Percentiles rank a stretch among this genome's conserved stretches.
Conservation (phyloP, 176 grass and related monocot genomes). For the Rhynchospora pubera region DNA sequence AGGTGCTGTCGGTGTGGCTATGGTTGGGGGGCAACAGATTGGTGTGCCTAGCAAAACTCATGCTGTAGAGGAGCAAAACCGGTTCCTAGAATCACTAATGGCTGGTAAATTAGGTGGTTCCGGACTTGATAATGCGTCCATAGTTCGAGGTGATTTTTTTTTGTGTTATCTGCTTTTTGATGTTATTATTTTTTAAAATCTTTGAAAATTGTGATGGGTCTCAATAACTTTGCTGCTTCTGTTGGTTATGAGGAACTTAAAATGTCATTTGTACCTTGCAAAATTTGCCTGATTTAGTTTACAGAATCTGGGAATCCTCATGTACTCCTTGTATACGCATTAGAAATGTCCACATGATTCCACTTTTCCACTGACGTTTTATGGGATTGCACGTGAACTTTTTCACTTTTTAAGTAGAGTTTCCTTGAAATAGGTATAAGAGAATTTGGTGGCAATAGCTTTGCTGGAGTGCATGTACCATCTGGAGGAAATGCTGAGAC, state of each 20-base stretch:
- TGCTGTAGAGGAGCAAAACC: constrained; percentile 71
- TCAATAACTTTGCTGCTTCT: not conserved
- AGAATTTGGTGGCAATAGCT: constrained; percentile 44
- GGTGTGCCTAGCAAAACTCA: constrained; percentile 24
- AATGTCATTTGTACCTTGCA: not conserved
- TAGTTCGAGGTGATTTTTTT: constrained; percentile 61
- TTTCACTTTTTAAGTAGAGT: not conserved
- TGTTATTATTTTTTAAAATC: not conserved
- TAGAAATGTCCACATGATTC: not conserved
- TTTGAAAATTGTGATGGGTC: not conserved
- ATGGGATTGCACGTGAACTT: not conserved
- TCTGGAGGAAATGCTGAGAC: constrained; percentile 37
- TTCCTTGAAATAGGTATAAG: constrained; percentile 40
- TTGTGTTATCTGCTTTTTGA: not conserved
- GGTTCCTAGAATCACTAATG: constrained; percentile 90
- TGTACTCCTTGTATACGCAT: too few relatives aligned
- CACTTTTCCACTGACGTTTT: not conserved
- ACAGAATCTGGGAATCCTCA: not conserved
- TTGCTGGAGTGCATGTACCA: constrained; percentile 27
- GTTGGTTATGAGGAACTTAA: not conserved
- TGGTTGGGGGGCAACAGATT: constrained; percentile 30
- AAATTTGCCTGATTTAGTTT: constrained; percentile 11
- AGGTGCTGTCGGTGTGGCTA: constrained; percentile 41
- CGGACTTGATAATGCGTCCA: constrained; percentile 27
- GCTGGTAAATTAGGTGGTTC: constrained; percentile 43